Percentiles rank a stretch among this genome's conserved stretches.
phyloP scores from a whole-genome alignment of 768 basidiomycete genomes.

The Pleurotus platypus region DNA sequence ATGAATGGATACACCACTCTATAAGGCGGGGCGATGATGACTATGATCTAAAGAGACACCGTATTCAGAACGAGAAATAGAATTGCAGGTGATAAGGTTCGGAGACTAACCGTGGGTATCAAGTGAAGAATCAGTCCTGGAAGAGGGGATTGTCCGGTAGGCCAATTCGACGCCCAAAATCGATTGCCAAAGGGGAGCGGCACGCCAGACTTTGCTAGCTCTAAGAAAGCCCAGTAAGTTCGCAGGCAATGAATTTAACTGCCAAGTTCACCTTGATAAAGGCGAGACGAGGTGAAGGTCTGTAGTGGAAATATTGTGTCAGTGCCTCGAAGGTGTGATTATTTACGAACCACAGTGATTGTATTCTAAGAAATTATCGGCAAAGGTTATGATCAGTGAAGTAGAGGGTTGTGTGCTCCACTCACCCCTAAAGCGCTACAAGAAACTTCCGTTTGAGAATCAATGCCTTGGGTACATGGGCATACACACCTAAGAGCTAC shows the following conservation, averaged over 20 bases:
- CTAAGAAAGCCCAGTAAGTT: constrained; percentile 18
- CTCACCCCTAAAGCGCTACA: neutral
- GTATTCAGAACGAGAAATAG: no score
- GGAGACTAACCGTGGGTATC: constrained; percentile 38
- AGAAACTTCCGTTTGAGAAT: neutral
- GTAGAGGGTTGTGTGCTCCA: neutral
- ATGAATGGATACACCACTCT: constrained; percentile 58
- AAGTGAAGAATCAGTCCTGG: constrained; percentile 54
- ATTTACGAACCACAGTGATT: constrained; percentile 19
- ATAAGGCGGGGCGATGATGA: constrained; percentile 53
- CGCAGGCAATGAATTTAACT: neutral
- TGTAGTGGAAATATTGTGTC: constrained; percentile 12
- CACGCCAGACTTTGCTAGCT: constrained; percentile 60
- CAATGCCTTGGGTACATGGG: neutral
- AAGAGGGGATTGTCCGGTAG: constrained; percentile 51
- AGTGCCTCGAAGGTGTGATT: neutral
- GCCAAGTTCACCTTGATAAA: constrained; percentile 44
- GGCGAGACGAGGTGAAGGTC: constrained; percentile 48
- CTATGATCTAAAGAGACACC: constrained; percentile 20
- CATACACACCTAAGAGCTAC: constrained; percentile 47
- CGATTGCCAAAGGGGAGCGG: constrained; percentile 55
- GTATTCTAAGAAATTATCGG: constrained; percentile 12
- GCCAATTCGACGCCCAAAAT: constrained; percentile 65
- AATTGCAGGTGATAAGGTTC: no score
- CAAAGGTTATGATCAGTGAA: neutral